These are phyloP conservation scores for Penicillium sp. DNA, from an alignment of 2,329 filamentous ascomycete genomes.

Conservation along the genomic window DNA sequence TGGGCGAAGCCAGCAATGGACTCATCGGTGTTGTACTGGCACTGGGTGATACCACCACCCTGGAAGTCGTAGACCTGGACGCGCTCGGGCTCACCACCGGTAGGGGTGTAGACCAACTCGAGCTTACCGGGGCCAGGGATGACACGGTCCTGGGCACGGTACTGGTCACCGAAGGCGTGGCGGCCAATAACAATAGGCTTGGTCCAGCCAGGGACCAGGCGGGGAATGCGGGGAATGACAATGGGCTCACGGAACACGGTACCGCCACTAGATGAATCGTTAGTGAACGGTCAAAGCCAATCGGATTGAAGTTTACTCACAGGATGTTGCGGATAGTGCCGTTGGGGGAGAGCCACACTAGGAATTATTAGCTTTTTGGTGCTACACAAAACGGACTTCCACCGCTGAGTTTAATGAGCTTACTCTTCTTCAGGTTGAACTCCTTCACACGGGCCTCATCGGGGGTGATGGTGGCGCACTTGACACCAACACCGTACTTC, in stretches of 20 bases:
- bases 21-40: slow-evolving; percentile 98
- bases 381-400: neutral
- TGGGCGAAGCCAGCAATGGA: slow-evolving; percentile 94
- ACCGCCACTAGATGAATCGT: slow-evolving; percentile 59
- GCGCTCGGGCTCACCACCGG: slow-evolving; percentile 72
- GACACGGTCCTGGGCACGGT: slow-evolving; percentile 91
- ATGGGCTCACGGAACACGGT: slow-evolving; percentile 99
- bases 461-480: slow-evolving; percentile 98
- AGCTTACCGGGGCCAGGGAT: slow-evolving; percentile 81
- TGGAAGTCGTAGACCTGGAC: slow-evolving; percentile 91
- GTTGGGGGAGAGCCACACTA: slow-evolving; percentile 98
- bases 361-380: slow-evolving; percentile 13
- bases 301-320: slow-evolving; percentile 34
- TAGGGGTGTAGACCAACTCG: slow-evolving; percentile 90
- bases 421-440: slow-evolving; percentile 98
- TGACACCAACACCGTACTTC: slow-evolving; percentile 98
- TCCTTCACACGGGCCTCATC: slow-evolving; percentile 96
- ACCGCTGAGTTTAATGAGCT: slow-evolving; percentile 50
- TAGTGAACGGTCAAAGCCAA: slow-evolving; percentile 12
- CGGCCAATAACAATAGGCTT: slow-evolving; percentile 99
- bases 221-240: slow-evolving; percentile 87
- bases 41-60: slow-evolving; percentile 81
- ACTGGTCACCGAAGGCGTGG: slow-evolving; percentile 98
- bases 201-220: slow-evolving; percentile 95
- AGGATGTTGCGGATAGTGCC: slow-evolving; percentile 73